Evolutionary conservation across 2,329 filamentous ascomycete genomes (phyloP), one percentile per base, ranked within the genome.

Genomic region (Phyllosticta capitalensis): DNA sequence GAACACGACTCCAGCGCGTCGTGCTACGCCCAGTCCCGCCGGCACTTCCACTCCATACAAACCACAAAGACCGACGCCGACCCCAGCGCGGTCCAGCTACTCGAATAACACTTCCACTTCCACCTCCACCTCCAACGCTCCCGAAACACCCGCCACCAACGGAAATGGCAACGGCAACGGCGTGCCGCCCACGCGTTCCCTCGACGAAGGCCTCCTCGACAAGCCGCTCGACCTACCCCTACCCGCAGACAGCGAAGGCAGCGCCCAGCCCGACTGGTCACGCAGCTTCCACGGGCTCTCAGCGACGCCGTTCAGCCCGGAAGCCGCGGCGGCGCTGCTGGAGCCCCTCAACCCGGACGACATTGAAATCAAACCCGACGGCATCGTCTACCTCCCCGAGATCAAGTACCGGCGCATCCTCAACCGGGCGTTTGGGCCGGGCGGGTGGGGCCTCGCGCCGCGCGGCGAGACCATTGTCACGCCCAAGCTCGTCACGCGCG

Each of bases 331-430:
- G 17, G 80, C 89, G 20, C 80, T 96, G 53, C 81, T 88, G 63
- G 78, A 82, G 60, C 84, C 86, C 1, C 72, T 95, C 12, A 76
- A 84, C 58, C 76, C 82, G 0, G 81, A 86, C 54, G 92, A 97
- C 74, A 86, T 99, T 59, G 94, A 99, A 78, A 88, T 99, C 71
- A 99, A 99, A 78, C 92, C 94, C 30, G 94, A 99, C 76, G 94
- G 94, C 33, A 92, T 99, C 66, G 79, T 97, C 61, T 99, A 97
- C 72, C 79, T 99, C 61, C 94, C 94, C 12, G 94, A 99, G 80
- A 97, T 99, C 79, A 96, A 97, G 77, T 99, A 99, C 76, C 80
- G 94, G 52, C 80, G 92, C 63, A 92, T 95, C 64, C 75, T 99
- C 67, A 96, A 97, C 73, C 79, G 81, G 67, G 90, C 91, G 0